Base-by-base conservation (phyloP, 2,329 filamentous ascomycete genomes). In the Cordyceps cateniannulata region DNA sequence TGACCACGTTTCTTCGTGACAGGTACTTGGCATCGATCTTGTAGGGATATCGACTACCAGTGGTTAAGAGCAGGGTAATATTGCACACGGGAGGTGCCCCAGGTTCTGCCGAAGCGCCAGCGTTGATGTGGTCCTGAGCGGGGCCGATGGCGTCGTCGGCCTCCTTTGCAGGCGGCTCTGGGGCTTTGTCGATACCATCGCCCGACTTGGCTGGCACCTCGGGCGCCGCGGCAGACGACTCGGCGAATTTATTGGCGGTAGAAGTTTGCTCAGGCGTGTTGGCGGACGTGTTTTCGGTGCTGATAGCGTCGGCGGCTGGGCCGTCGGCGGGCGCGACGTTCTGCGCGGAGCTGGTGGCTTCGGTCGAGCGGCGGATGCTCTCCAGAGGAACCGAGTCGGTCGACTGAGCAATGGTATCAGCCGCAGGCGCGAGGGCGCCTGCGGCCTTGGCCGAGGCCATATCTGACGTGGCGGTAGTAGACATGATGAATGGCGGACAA, bases 21-120 rank as follows among this genome's bases (percentile, higher is more conserved):
- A 98, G 79, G 69, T 97, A 97, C 70, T 86, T 90, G 69, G 90
- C 88, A 73, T 96, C 90, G 66, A 98, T 89, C 71, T 88, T 91
- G 76, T 96, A 96, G 0, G 92, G 91, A 74, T 97, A 92, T 64
- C 92, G 83, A 42, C 89, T 88, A 48, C 93, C 93, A 1, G 79
- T 91, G 0, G 88, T 90, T 61, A 96, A 82, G 42, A 97, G 82
- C 42, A 98, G 80, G 57, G 91, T 96, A 66, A 98, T 96, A 64
- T 84, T 83, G 70, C 90, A 85, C 7, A 82, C 77, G 8, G 77
- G 76, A 0, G 70, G 69, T 14, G 71, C 67, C 48, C 75, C 73
- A 3, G 69, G 63, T 29, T 63, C 63, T 16, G 67, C 67, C 14
- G 68, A 64, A n/a, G 71, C 69, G 27, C 72, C 68, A 42, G 71